Evolutionary conservation across 805 yeast genomes (phyloP), one percentile per base, ranked within the genome.

Genomic region (Komagataella populi): DNA sequence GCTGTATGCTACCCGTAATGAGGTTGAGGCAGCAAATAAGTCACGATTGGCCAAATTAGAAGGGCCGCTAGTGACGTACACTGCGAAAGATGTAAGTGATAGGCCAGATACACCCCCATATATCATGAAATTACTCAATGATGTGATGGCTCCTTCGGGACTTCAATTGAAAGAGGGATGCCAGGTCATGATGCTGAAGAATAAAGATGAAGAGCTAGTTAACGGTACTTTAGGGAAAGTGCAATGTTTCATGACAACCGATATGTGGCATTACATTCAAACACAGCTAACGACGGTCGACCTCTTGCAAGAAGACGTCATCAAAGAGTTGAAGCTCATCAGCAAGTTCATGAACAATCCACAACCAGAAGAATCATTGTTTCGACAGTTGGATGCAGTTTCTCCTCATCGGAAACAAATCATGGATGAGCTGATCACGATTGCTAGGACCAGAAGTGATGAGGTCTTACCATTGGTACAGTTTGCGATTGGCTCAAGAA

Each of bases 101-200:
- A 66, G 2, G 65, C 69, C 22, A 68, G 76, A 48, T 70, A 70
- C 18, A 44, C 49, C 49, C 6, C 44, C 44, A 6, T 12, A 43
- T 22, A n/a, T 49, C 12, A 23, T 8, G 49, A 70, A 66, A 50
- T 59, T 82, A 22, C 63, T 83, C 10, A 69, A 72, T 20, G 78
- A 80, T 56, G 81, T 84, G 55, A 63, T 85, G 58, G 85, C 89
- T 1, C 86, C 87, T 2, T 68, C 71, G 44, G 66, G 65, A 44
- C 61, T 86, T 12, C 69, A 69, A 6, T 66, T 86, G 58, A 86
- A 84, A 59, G 74, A 74, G 51, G 84, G 84, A 47, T 87, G 91
- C 0, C 93, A 85, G 64, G 95, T 86, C 0, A 85, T 86, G 91
- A 78, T 85, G 72, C 73, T 85, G 48, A 85, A 85, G 60, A 86